A percentile compares a stretch with the other conserved stretches of the same genome.
Conservation (phyloP, 495 filamentous ascomycete genomes). For the Xylaria longipes region DNA sequence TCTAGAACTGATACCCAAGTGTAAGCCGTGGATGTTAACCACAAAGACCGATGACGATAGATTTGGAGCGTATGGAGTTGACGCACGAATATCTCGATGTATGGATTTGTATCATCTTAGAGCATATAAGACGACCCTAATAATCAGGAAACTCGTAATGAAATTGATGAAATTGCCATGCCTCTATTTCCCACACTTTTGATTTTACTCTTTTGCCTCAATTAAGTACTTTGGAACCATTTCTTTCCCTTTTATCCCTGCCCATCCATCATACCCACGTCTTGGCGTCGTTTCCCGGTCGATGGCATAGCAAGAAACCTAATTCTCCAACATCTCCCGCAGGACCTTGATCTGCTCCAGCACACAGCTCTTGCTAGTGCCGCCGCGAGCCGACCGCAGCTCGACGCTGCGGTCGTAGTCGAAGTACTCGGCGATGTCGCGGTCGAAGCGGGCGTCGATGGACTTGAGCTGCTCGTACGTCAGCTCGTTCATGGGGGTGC, state of each 20-base stretch:
- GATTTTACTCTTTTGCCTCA: background rate
- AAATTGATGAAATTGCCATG: background rate
- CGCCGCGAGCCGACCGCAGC: constrained; percentile 79
- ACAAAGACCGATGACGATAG: background rate
- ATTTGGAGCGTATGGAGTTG: background rate
- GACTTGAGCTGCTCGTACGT: constrained; percentile 68
- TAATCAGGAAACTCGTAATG: background rate
- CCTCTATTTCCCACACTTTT: background rate
- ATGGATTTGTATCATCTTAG: background rate
- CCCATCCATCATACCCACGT: background rate
- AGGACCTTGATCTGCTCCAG: constrained; percentile 79
- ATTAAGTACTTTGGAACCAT: background rate
- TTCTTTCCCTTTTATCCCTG: background rate
- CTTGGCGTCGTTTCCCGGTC: background rate
- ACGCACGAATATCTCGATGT: background rate
- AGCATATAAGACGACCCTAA: background rate
- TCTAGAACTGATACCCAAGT: background rate
- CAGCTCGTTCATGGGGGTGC: constrained; percentile 78
- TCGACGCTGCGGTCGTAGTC: constrained; percentile 91
- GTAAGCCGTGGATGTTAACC: background rate
- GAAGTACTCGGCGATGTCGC: constrained; percentile 75
- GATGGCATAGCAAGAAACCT: constrained; percentile 15
- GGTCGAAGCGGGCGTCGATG: constrained; percentile 77
- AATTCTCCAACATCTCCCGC: constrained; percentile 53
- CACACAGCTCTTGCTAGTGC: constrained; percentile 77